These are phyloP conservation scores for Nymphaea colorata DNA, from an alignment of 164 flowering plant species.

Conservation along the genomic window DNA sequence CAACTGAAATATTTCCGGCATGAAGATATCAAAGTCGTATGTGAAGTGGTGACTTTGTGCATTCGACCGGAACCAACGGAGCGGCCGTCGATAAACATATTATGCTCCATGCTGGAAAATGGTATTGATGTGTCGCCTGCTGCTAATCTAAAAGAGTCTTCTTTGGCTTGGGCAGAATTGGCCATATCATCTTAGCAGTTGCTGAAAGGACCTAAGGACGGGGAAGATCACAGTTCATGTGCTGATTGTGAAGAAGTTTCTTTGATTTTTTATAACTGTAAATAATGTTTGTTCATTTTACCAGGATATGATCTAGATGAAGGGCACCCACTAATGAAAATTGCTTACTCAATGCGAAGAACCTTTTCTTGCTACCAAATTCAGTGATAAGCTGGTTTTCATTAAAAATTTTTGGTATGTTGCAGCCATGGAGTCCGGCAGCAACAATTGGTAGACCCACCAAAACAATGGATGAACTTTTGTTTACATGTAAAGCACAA, in stretches of 20 bases:
- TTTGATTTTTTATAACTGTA: slow-evolving; percentile 2
- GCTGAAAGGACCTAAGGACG: slow-evolving; percentile 34
- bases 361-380: too few relatives aligned
- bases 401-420: too few relatives aligned
- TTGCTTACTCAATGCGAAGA: too few relatives aligned
- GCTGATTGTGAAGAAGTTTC: slow-evolving; percentile 6
- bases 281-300: not conserved
- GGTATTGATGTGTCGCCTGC: slow-evolving; percentile 48
- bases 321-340: too few relatives aligned
- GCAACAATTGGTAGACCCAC: too few relatives aligned
- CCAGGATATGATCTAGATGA: slow-evolving; percentile 9
- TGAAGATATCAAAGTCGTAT: slow-evolving; percentile 61
- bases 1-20: slow-evolving; percentile 52
- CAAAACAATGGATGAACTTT: too few relatives aligned
- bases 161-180: slow-evolving; percentile 95
- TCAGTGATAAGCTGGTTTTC: too few relatives aligned
- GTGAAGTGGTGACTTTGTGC: slow-evolving; percentile 64
- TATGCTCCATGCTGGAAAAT: slow-evolving; percentile 54
- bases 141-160: slow-evolving; percentile 56
- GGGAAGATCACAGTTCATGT: slow-evolving; percentile 11
- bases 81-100: slow-evolving; percentile 45
- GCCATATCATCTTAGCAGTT: slow-evolving; percentile 49
- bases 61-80: slow-evolving; percentile 29
- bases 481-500: too few relatives aligned
- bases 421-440: too few relatives aligned